Evolutionary conservation across 176 grass and related monocot genomes (phyloP), one percentile per base, ranked within the genome.

Genomic region (Saccharum spontaneum): DNA sequence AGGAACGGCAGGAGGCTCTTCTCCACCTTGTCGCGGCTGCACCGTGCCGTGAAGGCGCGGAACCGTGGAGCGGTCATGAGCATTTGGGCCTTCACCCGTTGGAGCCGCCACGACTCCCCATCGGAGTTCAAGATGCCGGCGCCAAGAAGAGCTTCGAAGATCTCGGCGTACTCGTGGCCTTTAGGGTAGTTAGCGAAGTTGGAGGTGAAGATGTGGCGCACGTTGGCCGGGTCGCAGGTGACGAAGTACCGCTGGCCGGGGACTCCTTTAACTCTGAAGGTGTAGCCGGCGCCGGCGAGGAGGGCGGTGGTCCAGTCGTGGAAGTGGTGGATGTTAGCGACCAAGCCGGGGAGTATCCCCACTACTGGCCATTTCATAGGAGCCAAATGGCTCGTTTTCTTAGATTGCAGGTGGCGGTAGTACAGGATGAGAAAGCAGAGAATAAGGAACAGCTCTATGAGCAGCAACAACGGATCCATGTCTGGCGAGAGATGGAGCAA

Each of bases 181-280:
- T 38, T 38, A 7, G 37, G 4, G 6, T 38, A 38, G 40, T 52
- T 52, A 1, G 15, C 48, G 15, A 52, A 52, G 48, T 57, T 91
- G 74, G 90, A 82, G 28, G 73, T 94, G 88, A 97, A 97, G 57
- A 97, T 34, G 69, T 97, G 95, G 79, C 91, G 86, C 6, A 94
- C 55, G 84, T 94, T 94, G 57, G 74, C 81, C 8, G 92, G 94
- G 63, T 94, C 92, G 54, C 63, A 23, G 14, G 94, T 97, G 11
- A 38, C 4, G 3, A 36, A 36, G 34, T 36, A 36, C 17, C 41
- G 36, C 22, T 79, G 52, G 20, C 57, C 77, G 62, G 23, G 55
- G 8, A n/a, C 2, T 59, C 22, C 45, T 4, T 48, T 48, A 3
- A 15, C 3, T 15, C 3, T 3, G 3, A 48, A 15, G 45, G 3